Conservation (phyloP, 495 filamentous ascomycete species). For the Hypoxylon trugodes region DNA sequence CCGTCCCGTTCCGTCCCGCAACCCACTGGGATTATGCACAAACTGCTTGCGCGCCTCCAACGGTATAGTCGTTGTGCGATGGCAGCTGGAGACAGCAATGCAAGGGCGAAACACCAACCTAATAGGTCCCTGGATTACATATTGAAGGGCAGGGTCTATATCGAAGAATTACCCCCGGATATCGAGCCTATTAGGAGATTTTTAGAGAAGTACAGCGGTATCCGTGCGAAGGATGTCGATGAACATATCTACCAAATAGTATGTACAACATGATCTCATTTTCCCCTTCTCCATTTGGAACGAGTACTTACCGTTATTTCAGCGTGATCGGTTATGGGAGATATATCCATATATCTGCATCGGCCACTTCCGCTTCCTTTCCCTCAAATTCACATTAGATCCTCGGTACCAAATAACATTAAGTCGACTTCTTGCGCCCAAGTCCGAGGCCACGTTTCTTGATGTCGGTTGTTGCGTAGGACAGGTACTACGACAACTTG, state of each 20-base stretch:
- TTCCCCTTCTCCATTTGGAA: not conserved
- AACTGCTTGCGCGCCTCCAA: slow-evolving; percentile 18
- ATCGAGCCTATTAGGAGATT: slow-evolving; percentile 45
- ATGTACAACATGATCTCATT: slow-evolving; percentile 13
- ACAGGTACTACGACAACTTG: slow-evolving; percentile 57
- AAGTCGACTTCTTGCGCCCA: slow-evolving; percentile 49
- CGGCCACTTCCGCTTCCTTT: slow-evolving; percentile 61
- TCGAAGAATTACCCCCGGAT: slow-evolving; percentile 42
- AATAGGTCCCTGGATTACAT: slow-evolving; percentile 19
- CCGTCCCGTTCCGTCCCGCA: not conserved
- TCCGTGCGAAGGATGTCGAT: slow-evolving; percentile 54
- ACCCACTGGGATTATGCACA: slow-evolving; percentile 12
- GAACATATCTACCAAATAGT: slow-evolving; percentile 59
- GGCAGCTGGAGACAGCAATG: not conserved
- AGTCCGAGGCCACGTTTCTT: slow-evolving; percentile 42
- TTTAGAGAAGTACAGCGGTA: slow-evolving; percentile 58
- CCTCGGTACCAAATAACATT: slow-evolving; percentile 50
- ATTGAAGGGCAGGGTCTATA: slow-evolving; percentile 27
- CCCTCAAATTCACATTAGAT: slow-evolving; percentile 49
- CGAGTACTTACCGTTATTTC: not conserved
- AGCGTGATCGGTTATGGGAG: slow-evolving; percentile 59
- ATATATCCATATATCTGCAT: slow-evolving; percentile 62
- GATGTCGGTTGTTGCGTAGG: slow-evolving; percentile 62
- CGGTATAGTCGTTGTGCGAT: slow-evolving; percentile 25
- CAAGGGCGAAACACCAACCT: slow-evolving; percentile 12